Base-by-base conservation (phyloP, 2,329 filamentous ascomycete genomes). In the Beauveria sp. region DNA sequence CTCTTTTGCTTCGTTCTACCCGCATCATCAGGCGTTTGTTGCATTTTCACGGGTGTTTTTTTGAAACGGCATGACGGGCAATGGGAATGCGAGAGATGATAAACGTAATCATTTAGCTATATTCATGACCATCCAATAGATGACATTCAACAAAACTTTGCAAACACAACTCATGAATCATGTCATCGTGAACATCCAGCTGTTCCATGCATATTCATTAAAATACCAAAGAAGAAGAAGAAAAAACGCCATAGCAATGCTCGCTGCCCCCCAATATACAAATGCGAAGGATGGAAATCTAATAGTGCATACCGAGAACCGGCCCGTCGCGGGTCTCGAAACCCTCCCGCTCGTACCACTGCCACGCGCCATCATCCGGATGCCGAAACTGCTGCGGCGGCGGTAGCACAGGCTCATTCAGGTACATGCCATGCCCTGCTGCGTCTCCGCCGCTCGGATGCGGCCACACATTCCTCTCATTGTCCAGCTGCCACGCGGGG, bases 271-370 rank as follows among this genome's bases (percentile, higher is more conserved):
- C 26, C 37, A 30, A 22, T 59, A 12, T 44, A 59, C 48, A 59
- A 40, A 34, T 40, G 50, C 37, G 20, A 47, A 60, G 4, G 26
- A 14, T 28, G 16, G 20, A 43, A 61, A 48, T 47, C 51, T 61
- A 61, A 43, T 61, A 61, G 9, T 41, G 58, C 34, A 44, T 43
- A 30, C 58, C 58, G 7, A 61, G 14, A 28, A 48, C 53, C 46
- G 44, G 30, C n/a, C 56, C 47, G 44, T 62, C 65, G 43, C 63
- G 66, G 53, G 70, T 65, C 28, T 66, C 67, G 59, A 73, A 71
- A 24, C 71, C 71, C 59, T 75, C 72, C 44, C 67, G 69, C 61
- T 69, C 68, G 57, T 72, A 68, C 70, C 72, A 73, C 52, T 73
- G 69, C 73, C 73, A 73, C 7, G 66, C 68, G 12, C 68, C 67